Evolutionary conservation across 257 asterid species (phyloP), one percentile per base, ranked within the genome.

Genomic region (Nicotiana tabacum): DNA sequence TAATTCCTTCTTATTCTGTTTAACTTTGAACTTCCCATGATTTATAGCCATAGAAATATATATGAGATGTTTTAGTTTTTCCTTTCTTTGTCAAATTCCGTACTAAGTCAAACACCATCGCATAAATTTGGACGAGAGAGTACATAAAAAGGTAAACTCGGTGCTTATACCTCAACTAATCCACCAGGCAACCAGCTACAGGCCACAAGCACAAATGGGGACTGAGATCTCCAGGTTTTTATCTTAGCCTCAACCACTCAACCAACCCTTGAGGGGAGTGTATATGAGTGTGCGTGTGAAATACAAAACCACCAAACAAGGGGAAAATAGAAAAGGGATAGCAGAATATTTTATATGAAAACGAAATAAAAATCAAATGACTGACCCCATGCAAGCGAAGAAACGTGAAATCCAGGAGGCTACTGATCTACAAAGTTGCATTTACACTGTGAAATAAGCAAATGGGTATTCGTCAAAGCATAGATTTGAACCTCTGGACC

Each of bases 371-470:
- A 43, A 39, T 64, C 55, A 76, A 74, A 90, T 72, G 80, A 90
- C 97, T 92, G 90, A 93, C 98, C 98, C 97, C 98, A 95, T 95
- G 92, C 94, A 93, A 85, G 93, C 92, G 87, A 89, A 55, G 85
- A 91, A 77, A 81, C 81, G 87, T 74, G 93, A 90, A 88, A 92
- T 88, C 89, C 91, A 90, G 85, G 91, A 83, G 56, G 89, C 83
- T 62, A 86, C 39, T 77, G 90, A 83, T 89, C 89, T 68, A 84
- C 88, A 85, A 60, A 68, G 85, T 80, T 77, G 58, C 66, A 86
- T 85, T 77, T 77, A 32, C 84, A 55, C 84, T 43, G n/a, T 60
- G n/a, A 80, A 62, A 58, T 37, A 60, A 43, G 29, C 51, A 62
- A 82, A 83, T 83, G 72, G 83, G 65, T 21, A 65, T 65, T 81